phyloP scores from a whole-genome alignment of 441 rosid species.

The Erodium trifolium region DNA sequence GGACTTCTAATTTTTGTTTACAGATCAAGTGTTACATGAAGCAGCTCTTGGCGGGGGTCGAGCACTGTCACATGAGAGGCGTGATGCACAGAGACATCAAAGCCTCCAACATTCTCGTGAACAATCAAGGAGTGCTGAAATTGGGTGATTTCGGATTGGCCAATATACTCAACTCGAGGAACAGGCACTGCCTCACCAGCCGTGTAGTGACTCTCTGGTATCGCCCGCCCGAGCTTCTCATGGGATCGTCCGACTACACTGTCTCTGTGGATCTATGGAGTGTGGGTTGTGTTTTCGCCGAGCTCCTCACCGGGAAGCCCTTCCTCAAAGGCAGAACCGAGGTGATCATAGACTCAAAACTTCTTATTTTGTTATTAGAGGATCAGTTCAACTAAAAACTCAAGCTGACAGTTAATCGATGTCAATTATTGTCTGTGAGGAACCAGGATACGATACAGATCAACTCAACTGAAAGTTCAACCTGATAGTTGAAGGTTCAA shows the following conservation, averaged over 20 bases:
- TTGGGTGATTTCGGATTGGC: constrained; percentile 93
- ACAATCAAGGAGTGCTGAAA: constrained; percentile 69
- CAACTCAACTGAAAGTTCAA: too few species aligned
- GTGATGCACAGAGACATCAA: constrained; percentile 78
- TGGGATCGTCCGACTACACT: constrained; percentile 64
- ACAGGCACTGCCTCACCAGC: constrained; percentile 53
- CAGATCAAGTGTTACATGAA: constrained; percentile 94
- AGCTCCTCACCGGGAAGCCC: constrained; percentile 66
- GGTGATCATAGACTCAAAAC: constrained; percentile 34
- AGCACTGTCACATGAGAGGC: constrained; percentile 76
- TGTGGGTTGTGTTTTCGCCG: constrained; percentile 85
- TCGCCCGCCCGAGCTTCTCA: constrained; percentile 89
- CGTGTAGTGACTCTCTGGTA: constrained; percentile 96
- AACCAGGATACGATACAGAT: too few species aligned
- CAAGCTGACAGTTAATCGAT: too few species aligned
- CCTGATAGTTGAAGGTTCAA: too few species aligned
- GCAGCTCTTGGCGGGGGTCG: constrained; percentile 87
- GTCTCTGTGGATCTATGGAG: constrained; percentile 91
- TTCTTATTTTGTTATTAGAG: too few species aligned
- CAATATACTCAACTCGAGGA: constrained; percentile 49
- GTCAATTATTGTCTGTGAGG: too few species aligned
- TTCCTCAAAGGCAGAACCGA: constrained; percentile 86
- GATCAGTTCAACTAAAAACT: too few species aligned
- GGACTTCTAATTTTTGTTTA: too few species aligned
- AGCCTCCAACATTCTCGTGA: constrained; percentile 28